Percentiles rank a stretch among this genome's conserved stretches.
phyloP scores from a whole-genome alignment of 2,329 filamentous ascomycete species.

The Dissoconium aciculare region DNA sequence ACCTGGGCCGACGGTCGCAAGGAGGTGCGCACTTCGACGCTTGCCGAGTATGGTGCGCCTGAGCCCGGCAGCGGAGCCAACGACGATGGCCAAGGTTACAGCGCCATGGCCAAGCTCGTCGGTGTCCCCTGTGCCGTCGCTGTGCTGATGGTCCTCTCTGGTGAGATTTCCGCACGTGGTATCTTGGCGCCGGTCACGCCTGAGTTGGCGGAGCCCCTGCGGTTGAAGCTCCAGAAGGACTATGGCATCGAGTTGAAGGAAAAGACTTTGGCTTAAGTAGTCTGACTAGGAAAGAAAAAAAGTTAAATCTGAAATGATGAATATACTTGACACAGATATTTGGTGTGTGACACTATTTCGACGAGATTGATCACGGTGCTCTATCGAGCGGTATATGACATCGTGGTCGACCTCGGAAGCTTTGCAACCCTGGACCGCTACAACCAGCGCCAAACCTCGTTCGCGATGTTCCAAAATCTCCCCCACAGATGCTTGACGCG shows the following conservation, averaged over 20 bases:
- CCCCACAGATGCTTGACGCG: too few species aligned
- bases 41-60: slow-evolving; percentile 68
- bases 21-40: slow-evolving; percentile 66
- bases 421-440: too few species aligned
- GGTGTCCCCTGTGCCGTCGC: slow-evolving; percentile 62
- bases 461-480: too few species aligned
- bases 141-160: slow-evolving; percentile 34
- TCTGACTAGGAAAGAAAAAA: too few species aligned
- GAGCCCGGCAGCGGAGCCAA: too few species aligned
- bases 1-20: slow-evolving; percentile 64
- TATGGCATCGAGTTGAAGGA: slow-evolving; percentile 60
- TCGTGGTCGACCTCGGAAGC: too few species aligned
- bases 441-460: too few species aligned
- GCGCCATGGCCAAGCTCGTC: slow-evolving; percentile 70
- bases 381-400: too few species aligned
- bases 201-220: slow-evolving; percentile 56
- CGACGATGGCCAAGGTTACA: slow-evolving; percentile 47
- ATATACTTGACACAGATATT: too few species aligned
- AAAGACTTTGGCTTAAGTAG: slow-evolving; percentile 37
- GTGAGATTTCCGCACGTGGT: slow-evolving; percentile 25
- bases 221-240: slow-evolving; percentile 64
- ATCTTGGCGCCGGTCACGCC: slow-evolving; percentile 62
- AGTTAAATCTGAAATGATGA: too few species aligned
- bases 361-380: too few species aligned
- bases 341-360: too few species aligned